These are phyloP conservation scores for Porphyrellus sp. DNA, from an alignment of 1,284 basidiomycete species.

Conservation along the genomic window DNA sequence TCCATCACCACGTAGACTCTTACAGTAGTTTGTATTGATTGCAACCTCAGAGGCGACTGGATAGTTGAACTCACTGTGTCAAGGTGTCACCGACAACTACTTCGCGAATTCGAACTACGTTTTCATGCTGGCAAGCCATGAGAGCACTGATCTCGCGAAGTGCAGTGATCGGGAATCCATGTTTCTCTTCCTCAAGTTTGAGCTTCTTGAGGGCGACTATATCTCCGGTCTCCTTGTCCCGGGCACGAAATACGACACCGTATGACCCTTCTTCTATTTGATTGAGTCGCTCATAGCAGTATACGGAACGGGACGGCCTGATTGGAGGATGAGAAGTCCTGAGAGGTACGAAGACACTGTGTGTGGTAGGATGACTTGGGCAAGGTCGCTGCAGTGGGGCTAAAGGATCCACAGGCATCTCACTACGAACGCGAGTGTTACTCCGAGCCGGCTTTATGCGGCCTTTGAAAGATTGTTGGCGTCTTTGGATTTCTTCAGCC, in stretches of 20 bases:
- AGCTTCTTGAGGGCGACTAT: constrained; percentile 97
- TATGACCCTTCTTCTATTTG: constrained; percentile 99
- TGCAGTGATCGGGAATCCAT: constrained; percentile 97
- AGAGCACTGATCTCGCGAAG: constrained; percentile 93
- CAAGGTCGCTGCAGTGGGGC: constrained; percentile 16
- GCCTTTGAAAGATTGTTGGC: constrained; percentile 44
- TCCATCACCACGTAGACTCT: constrained; percentile 99
- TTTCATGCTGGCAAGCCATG: constrained; percentile 89
- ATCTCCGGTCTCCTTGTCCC: constrained; percentile 90
- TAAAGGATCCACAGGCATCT: constrained; percentile 16
- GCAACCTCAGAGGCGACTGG: constrained; percentile 4
- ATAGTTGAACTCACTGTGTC: constrained; percentile 76
- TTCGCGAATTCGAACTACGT: constrained; percentile 93
- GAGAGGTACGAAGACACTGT: constrained; percentile 72
- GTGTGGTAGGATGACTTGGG: constrained; percentile 25
- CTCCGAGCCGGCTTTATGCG: constrained; percentile 40
- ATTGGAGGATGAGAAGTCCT: constrained; percentile 75
- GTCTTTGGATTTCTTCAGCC: constrained; percentile 32
- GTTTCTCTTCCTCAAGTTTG: constrained; percentile 96
- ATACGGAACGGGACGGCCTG: constrained; percentile 83
- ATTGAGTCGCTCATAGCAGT: constrained; percentile 90
- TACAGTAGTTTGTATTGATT: constrained; percentile 28
- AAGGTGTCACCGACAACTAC: constrained; percentile 99
- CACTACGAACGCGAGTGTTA: constrained; percentile 8
- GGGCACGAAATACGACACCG: constrained; percentile 93